Evolutionary conservation across 2,329 filamentous ascomycete genomes (phyloP), one percentile per base, ranked within the genome.

Genomic region (Microsporum canis): DNA sequence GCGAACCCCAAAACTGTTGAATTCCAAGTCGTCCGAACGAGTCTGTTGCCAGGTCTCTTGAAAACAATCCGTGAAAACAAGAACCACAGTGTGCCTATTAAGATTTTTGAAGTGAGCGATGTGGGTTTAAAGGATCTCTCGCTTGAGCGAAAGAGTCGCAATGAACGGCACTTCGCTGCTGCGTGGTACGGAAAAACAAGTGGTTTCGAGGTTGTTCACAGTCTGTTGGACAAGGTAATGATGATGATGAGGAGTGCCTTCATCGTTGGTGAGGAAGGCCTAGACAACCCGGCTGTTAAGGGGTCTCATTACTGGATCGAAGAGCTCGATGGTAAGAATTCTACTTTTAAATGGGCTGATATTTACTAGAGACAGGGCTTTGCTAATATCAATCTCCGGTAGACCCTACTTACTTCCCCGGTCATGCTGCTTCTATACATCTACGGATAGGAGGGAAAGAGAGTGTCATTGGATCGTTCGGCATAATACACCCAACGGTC

Each of bases 41-140:
- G 85, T 3, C 79, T 96, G 34, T 79, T 96, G 0, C 91, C 91
- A 0, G 91, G 91, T 64, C 82, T 96, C 23, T 81, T 96, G 67
- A 96, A 96, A 82, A 96, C 91, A 1, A 88, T 96, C 66, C 84
- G 89, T 60, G 91, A 96, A 77, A 96, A 96, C 79, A 92, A 91
- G 79, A 84, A 88, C 67, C 90, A 96, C 73, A 82, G 83, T 53
- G 83, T 96, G 14, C 91, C 91, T 2, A 90, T 96, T 76, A 91
- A 90, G 79, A 87, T 96, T 72, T 95, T 95, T 72, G 91, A 96
- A 77, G 88, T 89, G 62, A 87, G 88, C 64, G 92, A 97, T 70
- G 88, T 96, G 23, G 91, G 88, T 34, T 89, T 95, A 80, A 96
- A 97, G 77, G 92, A 96, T 69, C 76, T 86, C 64, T 80, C 79